These are phyloP conservation scores for Globisporangium perplexum DNA, from an alignment of 352 stramenopile species.

Conservation along the genomic window DNA sequence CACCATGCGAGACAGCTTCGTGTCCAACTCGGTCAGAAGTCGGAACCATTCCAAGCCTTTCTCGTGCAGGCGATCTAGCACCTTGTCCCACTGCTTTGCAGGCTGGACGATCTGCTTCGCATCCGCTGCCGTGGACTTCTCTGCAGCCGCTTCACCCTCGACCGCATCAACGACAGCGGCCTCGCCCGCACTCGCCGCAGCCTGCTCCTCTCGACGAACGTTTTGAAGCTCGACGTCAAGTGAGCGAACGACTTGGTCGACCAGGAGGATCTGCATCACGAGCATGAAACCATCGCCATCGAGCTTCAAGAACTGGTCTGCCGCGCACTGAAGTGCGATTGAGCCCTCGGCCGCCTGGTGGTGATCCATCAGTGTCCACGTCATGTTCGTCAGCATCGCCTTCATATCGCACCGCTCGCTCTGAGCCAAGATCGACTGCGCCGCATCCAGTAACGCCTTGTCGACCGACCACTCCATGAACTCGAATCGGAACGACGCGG, in stretches of 20 bases:
- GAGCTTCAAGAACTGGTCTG: slow-evolving; percentile 61
- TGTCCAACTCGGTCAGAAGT: slow-evolving; percentile 70
- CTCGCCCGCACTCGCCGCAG: slow-evolving; percentile 6
- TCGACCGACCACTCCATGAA: slow-evolving; percentile 83
- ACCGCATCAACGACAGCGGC: neutral
- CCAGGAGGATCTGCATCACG: slow-evolving; percentile 74
- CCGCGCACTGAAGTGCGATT: slow-evolving; percentile 13
- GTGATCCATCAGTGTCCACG: slow-evolving; percentile 35
- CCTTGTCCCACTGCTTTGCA: slow-evolving; percentile 24
- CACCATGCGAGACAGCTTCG: slow-evolving; percentile 77
- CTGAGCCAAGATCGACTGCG: slow-evolving; percentile 61
- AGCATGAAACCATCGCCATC: slow-evolving; percentile 67
- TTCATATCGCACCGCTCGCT: slow-evolving; percentile 65
- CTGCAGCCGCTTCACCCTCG: slow-evolving; percentile 6
- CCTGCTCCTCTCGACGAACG: slow-evolving; percentile 22
- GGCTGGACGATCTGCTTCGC: slow-evolving; percentile 1
- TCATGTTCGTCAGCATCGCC: slow-evolving; percentile 57
- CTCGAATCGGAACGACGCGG: slow-evolving; percentile 71
- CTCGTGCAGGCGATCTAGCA: slow-evolving; percentile 50
- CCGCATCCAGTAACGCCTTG: slow-evolving; percentile 52
- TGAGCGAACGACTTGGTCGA: slow-evolving; percentile 68
- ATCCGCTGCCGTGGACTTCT: slow-evolving; percentile 9
- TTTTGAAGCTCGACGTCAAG: slow-evolving; percentile 53
- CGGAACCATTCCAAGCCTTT: slow-evolving; percentile 84
- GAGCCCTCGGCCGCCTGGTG: slow-evolving; percentile 10